Percentiles rank a stretch among this genome's conserved stretches.
Evolutionary conservation across 192 early-diverging fungal genomes (phyloP).

Genomic region (Phycomyces nitens): DNA sequence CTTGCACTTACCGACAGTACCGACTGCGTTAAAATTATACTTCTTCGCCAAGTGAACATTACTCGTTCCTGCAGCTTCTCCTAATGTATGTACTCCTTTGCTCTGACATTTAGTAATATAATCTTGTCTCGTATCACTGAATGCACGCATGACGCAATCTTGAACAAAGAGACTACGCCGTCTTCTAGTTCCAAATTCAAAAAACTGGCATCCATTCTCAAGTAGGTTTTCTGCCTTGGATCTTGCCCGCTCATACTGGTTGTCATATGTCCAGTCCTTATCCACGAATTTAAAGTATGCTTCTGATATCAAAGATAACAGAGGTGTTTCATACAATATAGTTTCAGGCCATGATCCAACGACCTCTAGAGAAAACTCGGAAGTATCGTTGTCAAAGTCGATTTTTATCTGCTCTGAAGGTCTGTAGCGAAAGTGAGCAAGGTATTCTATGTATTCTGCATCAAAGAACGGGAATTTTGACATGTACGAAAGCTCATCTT

Average conservation of each 20-base stretch:
- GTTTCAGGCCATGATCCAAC: constrained; percentile 63
- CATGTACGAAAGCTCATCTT: constrained; percentile 40
- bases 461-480: constrained; percentile 51
- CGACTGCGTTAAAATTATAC: constrained; percentile 37
- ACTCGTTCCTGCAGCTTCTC: constrained; percentile 60
- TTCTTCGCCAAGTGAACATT: constrained; percentile 66
- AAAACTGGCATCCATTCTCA: constrained; percentile 60
- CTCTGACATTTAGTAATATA: background rate
- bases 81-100: constrained; percentile 14
- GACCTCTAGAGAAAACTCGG: constrained; percentile 45
- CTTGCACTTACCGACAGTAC: constrained; percentile 42
- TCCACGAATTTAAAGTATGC: constrained; percentile 67
- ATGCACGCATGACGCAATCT: constrained; percentile 53
- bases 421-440: constrained; percentile 52
- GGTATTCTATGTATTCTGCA: constrained; percentile 54
- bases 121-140: constrained; percentile 22
- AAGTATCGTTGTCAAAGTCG: constrained; percentile 13
- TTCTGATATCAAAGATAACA: constrained; percentile 68
- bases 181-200: constrained; percentile 76
- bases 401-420: constrained; percentile 48
- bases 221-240: constrained; percentile 50
- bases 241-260: constrained; percentile 51
- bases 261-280: constrained; percentile 60
- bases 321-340: constrained; percentile 74
- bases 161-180: constrained; percentile 64